Evolutionary conservation across 345 rosid species (phyloP).

Genomic region (Citrus medica): DNA sequence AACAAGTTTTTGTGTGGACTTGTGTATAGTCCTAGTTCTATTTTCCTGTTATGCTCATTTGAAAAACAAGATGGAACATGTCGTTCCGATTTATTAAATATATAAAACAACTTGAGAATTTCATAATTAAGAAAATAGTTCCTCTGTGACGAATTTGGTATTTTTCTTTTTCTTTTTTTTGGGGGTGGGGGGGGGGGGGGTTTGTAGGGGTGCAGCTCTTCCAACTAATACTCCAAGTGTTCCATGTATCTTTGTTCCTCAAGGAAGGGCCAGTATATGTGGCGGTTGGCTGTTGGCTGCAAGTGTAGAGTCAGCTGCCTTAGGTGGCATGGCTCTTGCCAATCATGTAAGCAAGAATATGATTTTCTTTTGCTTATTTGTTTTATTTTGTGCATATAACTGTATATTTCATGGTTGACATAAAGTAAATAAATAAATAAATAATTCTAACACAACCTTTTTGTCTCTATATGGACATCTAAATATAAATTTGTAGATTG

Average conservation of each 20-base stretch:
- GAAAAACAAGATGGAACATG: background rate
- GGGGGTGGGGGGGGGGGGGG: background rate
- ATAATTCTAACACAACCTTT: background rate
- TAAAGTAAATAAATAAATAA: background rate
- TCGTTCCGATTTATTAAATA: background rate
- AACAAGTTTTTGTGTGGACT: background rate
- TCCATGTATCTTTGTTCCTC: slow-evolving; percentile 81
- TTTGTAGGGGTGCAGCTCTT: slow-evolving; percentile 84
- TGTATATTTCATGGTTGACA: background rate
- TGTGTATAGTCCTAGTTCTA: background rate
- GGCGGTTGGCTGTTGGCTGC: slow-evolving; percentile 94
- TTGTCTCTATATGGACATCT: too few species aligned
- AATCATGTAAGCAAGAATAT: slow-evolving; percentile 52
- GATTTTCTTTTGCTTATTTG: background rate
- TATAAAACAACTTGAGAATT: background rate
- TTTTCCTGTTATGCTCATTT: background rate
- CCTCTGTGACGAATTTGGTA: background rate
- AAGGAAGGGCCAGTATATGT: slow-evolving; percentile 88
- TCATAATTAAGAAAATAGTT: background rate
- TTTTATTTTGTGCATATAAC: background rate
- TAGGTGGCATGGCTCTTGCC: slow-evolving; percentile 80
- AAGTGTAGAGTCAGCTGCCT: slow-evolving; percentile 80
- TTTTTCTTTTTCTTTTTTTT: background rate
- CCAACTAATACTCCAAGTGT: slow-evolving; percentile 68
- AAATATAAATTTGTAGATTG: background rate